These are phyloP conservation scores for Globisporangium paddicum DNA, from an alignment of 352 stramenopile genomes.

Conservation along the genomic window DNA sequence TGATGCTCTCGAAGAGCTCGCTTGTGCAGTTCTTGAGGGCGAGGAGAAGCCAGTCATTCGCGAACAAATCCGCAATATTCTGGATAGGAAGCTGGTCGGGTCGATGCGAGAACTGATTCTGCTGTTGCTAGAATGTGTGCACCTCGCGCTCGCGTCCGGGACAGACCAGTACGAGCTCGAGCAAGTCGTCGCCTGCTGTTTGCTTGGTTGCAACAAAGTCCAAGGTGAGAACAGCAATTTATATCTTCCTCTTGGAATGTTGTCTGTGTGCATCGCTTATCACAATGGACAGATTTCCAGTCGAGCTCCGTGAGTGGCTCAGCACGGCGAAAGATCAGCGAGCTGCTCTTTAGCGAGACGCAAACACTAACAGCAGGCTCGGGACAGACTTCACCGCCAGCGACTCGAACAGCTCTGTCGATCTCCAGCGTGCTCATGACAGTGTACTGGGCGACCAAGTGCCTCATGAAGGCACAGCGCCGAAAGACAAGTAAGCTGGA, in stretches of 20 bases:
- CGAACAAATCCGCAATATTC: not conserved
- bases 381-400: not conserved
- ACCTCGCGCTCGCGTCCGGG: not conserved
- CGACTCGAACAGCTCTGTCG: not conserved
- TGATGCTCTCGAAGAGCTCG: not conserved
- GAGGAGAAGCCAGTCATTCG: not conserved
- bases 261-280: too few species aligned
- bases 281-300: too few species aligned
- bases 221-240: constrained; percentile 1
- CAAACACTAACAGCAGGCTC: not conserved
- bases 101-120: not conserved
- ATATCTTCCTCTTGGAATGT: too few species aligned
- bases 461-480: not conserved
- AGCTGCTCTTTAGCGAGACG: too few species aligned
- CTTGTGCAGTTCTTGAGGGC: not conserved
- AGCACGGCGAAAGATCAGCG: too few species aligned
- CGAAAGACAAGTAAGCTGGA: not conserved
- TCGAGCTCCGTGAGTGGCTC: too few species aligned
- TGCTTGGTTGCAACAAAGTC: not conserved
- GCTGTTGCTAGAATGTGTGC: constrained; percentile 2
- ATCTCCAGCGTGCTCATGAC: not conserved
- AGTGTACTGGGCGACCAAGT: constrained; percentile 8
- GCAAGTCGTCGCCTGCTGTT: not conserved
- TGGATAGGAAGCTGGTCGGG: not conserved
- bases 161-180: constrained; percentile 2